Conservation (phyloP, 257 asterid genomes). For the Catharanthus roseus region DNA sequence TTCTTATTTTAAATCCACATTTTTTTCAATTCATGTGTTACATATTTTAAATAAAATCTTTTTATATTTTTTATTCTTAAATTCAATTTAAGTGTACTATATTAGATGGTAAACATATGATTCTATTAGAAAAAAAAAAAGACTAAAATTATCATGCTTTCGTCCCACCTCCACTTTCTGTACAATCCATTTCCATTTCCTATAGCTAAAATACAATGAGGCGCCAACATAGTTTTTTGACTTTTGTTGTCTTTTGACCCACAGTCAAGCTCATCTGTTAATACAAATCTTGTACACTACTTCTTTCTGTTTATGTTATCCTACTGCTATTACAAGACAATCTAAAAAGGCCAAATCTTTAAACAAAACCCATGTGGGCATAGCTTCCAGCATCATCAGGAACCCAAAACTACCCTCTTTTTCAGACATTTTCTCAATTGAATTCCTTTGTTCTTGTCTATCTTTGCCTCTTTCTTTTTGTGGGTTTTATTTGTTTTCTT, state of each 20-base stretch:
- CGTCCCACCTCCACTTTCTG: too few relatives aligned
- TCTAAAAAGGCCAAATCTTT: neutral
- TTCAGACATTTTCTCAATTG: neutral
- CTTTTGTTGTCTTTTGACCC: constrained; percentile 1
- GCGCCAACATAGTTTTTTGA: neutral
- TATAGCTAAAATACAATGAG: too few relatives aligned
- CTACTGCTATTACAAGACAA: neutral
- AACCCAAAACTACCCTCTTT: constrained; percentile 5
- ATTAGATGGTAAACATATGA: too few relatives aligned
- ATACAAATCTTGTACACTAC: constrained; percentile 5
- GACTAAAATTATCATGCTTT: too few relatives aligned
- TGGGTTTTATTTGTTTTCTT: neutral
- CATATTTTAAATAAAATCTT: too few relatives aligned
- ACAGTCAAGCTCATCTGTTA: neutral
- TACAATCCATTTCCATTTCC: too few relatives aligned
- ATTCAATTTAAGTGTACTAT: too few relatives aligned
- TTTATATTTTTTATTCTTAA: too few relatives aligned
- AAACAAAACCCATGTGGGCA: constrained; percentile 6
- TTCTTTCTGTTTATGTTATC: neutral
- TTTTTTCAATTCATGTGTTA: too few relatives aligned
- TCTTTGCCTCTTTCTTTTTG: neutral
- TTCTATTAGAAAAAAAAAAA: too few relatives aligned
- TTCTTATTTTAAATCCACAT: too few relatives aligned
- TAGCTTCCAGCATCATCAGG: neutral
- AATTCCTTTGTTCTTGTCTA: neutral